These are phyloP conservation scores for Syzygium jambos DNA, from an alignment of 345 rosid species.

Conservation along the genomic window DNA sequence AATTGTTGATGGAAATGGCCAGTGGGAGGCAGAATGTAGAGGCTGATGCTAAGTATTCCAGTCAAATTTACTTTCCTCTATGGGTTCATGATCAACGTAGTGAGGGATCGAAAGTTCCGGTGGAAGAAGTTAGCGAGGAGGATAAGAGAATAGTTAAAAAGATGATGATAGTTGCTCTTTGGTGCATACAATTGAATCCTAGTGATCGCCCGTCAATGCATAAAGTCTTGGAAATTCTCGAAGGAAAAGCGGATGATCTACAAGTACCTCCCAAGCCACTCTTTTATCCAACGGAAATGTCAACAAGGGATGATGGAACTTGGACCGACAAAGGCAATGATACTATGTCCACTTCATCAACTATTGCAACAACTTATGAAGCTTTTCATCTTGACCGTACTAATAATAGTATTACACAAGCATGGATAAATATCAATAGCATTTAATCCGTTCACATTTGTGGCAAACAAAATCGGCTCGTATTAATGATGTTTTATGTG, in stretches of 20 bases:
- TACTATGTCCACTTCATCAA: too few species aligned
- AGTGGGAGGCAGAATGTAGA: background rate
- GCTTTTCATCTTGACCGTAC: background rate
- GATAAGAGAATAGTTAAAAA: too few species aligned
- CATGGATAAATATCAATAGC: background rate
- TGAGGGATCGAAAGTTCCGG: rapidly evolving
- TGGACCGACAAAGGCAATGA: rapidly evolving
- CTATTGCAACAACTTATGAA: background rate
- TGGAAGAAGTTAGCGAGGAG: background rate
- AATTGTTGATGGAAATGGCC: background rate
- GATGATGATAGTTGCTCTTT: background rate
- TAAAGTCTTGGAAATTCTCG: background rate
- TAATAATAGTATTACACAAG: background rate
- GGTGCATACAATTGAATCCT: background rate
- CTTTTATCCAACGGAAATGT: background rate
- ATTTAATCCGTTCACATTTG: background rate
- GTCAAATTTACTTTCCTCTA: background rate
- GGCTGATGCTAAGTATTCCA: rapidly evolving
- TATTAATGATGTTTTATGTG: too few species aligned
- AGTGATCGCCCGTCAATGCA: background rate
- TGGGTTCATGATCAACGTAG: background rate
- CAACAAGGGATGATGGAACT: background rate
- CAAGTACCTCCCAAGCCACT: background rate
- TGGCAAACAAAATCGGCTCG: rapidly evolving
- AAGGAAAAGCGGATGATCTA: background rate